These are phyloP conservation scores for Mycogone perniciosa DNA, from an alignment of 2,329 filamentous ascomycete genomes.

Conservation along the genomic window DNA sequence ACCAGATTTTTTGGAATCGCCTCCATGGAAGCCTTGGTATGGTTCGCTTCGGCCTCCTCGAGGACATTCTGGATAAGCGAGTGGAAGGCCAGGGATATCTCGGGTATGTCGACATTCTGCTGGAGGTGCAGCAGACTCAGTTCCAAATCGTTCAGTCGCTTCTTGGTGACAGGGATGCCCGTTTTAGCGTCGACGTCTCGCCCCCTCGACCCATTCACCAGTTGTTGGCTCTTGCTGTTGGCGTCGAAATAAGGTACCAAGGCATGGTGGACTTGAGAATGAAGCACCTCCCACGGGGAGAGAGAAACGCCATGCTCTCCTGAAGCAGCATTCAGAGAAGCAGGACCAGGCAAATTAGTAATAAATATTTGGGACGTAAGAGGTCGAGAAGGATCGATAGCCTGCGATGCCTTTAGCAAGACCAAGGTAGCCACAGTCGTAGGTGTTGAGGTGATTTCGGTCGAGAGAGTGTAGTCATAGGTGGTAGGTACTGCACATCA, in stretches of 20 bases:
- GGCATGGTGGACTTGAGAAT: slow-evolving; percentile 85
- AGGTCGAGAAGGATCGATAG: slow-evolving; percentile 76
- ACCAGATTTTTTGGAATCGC: slow-evolving; percentile 70
- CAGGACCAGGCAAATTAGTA: slow-evolving; percentile 81
- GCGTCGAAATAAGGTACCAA: slow-evolving; percentile 96
- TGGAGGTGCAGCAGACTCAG: slow-evolving; percentile 85
- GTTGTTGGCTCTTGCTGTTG: slow-evolving; percentile 76
- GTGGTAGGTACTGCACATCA: slow-evolving; percentile 34
- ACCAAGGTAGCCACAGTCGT: slow-evolving; percentile 82
- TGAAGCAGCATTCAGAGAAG: slow-evolving; percentile 58
- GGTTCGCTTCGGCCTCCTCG: slow-evolving; percentile 64
- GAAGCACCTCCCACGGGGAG: slow-evolving; percentile 86
- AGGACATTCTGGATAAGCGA: slow-evolving; percentile 81
- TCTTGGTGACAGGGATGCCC: slow-evolving; percentile 94
- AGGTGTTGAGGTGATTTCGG: slow-evolving; percentile 72
- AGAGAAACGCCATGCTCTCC: slow-evolving; percentile 65
- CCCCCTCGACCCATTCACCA: slow-evolving; percentile 57
- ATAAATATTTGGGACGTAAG: slow-evolving; percentile 87
- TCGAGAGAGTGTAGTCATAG: slow-evolving; percentile 73
- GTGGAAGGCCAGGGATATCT: slow-evolving; percentile 80
- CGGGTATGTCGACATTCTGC: slow-evolving; percentile 96
- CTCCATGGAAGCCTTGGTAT: slow-evolving; percentile 67
- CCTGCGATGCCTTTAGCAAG: slow-evolving; percentile 81
- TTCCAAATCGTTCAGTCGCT: slow-evolving; percentile 91
- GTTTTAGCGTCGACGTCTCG: slow-evolving; percentile 88